Percentiles rank a stretch among this genome's conserved stretches.
phyloP scores from a whole-genome alignment of 2,329 filamentous ascomycete genomes.

The Phaeophleospora eucalypticola region DNA sequence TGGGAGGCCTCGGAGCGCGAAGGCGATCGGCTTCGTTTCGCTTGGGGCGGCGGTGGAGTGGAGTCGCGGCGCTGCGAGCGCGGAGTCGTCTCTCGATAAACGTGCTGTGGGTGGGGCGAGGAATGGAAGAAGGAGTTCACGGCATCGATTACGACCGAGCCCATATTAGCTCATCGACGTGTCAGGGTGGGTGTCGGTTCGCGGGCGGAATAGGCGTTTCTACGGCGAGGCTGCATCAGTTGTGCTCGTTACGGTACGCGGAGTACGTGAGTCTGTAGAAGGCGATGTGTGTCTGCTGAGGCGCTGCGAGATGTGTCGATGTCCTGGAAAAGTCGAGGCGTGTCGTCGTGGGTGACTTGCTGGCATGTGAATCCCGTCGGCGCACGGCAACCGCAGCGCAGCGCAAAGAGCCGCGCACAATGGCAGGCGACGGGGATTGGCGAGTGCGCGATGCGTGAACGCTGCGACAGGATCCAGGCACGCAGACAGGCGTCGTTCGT shows the following conservation, averaged over 20 bases:
- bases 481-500: neutral
- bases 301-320: neutral
- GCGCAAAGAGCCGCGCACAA: neutral
- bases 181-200: neutral
- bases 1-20: conserved; percentile 22
- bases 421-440: conserved; percentile 1
- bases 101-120: conserved; percentile 22
- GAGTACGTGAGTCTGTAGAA: neutral
- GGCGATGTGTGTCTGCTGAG: neutral
- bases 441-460: neutral
- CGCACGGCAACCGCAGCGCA: neutral
- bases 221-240: conserved; percentile 2
- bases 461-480: neutral
- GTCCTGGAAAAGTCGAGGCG: too few species aligned
- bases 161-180: conserved; percentile 49
- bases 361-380: conserved; percentile 6
- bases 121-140: conserved; percentile 58
- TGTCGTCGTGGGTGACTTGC: too few species aligned
- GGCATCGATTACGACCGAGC: conserved; percentile 64
- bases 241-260: neutral
- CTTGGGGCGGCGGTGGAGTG: conserved; percentile 15
- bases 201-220: conserved; percentile 1
- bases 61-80: conserved; percentile 15
- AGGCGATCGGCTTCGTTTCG: conserved; percentile 26
- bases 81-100: conserved; percentile 24